Evolutionary conservation across 768 basidiomycete genomes (phyloP), one percentile per base, ranked within the genome.

Genomic region (Podaxis sp.): DNA sequence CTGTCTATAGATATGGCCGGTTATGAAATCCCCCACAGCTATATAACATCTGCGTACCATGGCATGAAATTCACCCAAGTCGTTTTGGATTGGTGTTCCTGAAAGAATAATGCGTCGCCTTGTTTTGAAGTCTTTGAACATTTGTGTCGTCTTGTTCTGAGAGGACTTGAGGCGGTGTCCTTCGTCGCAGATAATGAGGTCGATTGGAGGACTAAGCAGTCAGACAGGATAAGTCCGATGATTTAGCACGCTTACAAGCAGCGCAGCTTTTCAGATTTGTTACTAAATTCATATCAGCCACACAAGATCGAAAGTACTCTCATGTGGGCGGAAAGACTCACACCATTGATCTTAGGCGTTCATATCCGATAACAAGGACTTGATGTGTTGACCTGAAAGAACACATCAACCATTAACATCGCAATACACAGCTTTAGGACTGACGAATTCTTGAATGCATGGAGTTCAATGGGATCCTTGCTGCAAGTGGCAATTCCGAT

Each of bases 71-170:
- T 99, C 97, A 65, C 90, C 80, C 30, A 99, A 76, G 72, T 98
- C 94, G 74, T 99, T 99, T 73, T 99, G 97, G 46, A 99, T 92
- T 0, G 97, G 97, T 1, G 97, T 99, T 36, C 97, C 97, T 0
- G 95, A 95, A 3, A 99, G 80, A 40, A 99, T 96, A 65, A 98
- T 82, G 40, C 96, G 78, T 24, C 93, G 81, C 11, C 82, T 83
- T 2, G 93, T 94, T 53, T 82, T 82, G 30, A 99, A 77, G 3
- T 84, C 81, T 56, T 89, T 87, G 69, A 99, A 93, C 84, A 95
- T 91, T 53, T 84, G 82, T 1, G 89, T 89, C 0, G 95, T 96
- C 77, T 98, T 96, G 68, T 89, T 93, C 65, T 87, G 91, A 4
- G 93, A 88, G 10, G 95, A 95, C 70, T 98, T 99, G 24, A 99